These are phyloP conservation scores for Vigna reflexopilosa DNA, from an alignment of 306 rosid species.

Conservation along the genomic window DNA sequence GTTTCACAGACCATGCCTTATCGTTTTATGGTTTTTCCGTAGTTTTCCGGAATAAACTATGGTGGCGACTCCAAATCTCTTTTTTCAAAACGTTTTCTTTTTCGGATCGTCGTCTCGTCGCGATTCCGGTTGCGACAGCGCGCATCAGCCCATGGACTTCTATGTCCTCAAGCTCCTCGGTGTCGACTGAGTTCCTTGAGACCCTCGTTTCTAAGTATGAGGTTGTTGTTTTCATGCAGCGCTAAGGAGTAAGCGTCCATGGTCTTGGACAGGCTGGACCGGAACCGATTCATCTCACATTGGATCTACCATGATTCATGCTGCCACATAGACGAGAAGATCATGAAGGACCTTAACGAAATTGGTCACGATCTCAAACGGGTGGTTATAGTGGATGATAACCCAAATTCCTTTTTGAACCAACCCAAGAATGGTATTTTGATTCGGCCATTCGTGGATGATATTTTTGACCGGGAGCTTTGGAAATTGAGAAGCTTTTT, in stretches of 20 bases:
- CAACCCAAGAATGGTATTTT: conserved; percentile 85
- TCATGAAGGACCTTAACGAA: conserved; percentile 73
- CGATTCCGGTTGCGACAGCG: no score
- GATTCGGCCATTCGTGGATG: conserved; percentile 67
- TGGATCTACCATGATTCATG: conserved; percentile 83
- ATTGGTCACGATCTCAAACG: conserved; percentile 70
- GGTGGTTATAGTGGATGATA: conserved; percentile 84
- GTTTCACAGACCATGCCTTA: no score
- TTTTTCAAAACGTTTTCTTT: no score
- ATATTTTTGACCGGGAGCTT: conserved; percentile 68
- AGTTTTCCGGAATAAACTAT: no score
- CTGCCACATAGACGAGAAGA: conserved; percentile 63
- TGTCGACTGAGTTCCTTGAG: conserved; percentile 63
- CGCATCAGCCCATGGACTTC: conserved; percentile 58
- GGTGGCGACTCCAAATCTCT: no score
- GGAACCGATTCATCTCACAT: conserved; percentile 62
- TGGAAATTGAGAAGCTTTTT: conserved; percentile 62
- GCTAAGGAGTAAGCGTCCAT: conserved; percentile 72
- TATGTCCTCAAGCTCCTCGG: conserved; percentile 92
- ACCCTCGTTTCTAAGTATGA: conserved; percentile 62
- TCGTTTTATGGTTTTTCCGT: no score
- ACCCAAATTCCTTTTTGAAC: conserved; percentile 68
- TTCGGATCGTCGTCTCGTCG: no score
- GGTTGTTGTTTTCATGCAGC: conserved; percentile 87
- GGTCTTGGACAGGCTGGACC: conserved; percentile 78